Conservation (phyloP, 164 flowering plant genomes). For the Chimonanthus praecox region DNA sequence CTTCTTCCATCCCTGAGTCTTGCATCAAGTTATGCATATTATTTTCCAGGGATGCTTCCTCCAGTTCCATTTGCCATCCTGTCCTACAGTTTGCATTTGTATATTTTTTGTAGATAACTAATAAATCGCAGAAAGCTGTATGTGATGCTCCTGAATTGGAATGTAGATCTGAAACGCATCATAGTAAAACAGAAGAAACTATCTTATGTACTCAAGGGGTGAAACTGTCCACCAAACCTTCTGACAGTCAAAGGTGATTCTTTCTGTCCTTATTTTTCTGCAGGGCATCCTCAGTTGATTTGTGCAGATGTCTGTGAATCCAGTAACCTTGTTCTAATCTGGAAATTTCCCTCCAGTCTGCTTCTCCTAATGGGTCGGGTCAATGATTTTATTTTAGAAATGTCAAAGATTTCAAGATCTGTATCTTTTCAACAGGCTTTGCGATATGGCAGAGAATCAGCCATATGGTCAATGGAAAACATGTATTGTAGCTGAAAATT, state of each 20-base stretch:
- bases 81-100: not conserved
- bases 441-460: constrained; percentile 6
- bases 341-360: constrained; percentile 1
- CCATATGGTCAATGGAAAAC: constrained; percentile 3
- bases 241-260: constrained; percentile 7
- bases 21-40: not conserved
- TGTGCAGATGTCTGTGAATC: not conserved
- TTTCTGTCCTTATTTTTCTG: constrained; percentile 1
- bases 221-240: constrained; percentile 1
- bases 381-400: not conserved
- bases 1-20: constrained; percentile 2
- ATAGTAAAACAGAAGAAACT: constrained; percentile 1
- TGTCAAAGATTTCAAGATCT: constrained; percentile 7
- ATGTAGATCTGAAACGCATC: constrained; percentile 11
- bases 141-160: not conserved
- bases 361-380: constrained; percentile 3
- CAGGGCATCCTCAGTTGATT: not conserved
- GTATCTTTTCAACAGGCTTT: constrained; percentile 5
- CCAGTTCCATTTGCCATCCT: constrained; percentile 1
- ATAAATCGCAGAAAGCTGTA: not conserved
- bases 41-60: not conserved
- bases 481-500: constrained; percentile 12
- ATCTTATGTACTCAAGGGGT: not conserved
- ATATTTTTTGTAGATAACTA: constrained; percentile 10
- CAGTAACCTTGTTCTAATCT: constrained; percentile 1